Base-by-base conservation (phyloP, 257 asterid species). In the Ajuga chamaepitys region DNA sequence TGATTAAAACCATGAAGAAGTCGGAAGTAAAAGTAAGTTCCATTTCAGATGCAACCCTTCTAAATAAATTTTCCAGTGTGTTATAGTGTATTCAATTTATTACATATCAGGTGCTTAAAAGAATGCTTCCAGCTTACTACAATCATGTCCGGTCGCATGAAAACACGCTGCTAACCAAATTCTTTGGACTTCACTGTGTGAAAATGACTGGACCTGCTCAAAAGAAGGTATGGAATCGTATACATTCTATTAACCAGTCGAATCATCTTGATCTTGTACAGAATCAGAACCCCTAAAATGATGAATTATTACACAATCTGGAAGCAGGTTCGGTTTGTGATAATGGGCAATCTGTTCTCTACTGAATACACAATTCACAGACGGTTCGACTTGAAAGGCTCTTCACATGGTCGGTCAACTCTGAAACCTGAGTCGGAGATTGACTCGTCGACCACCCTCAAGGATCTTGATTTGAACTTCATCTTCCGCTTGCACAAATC, bases 1-100 rank as follows among this genome's bases (percentile, higher is more conserved):
- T 93, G 97, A 93, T 93, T 47, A 93, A 93, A 80, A 93, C 98
- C 30, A 80, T 93, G 87, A 93, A 86, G 76, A 93, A 89, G 58
- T 70, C 98, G 3, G 98, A 92, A 85, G 96, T 87, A 48, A 92
- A 92, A 82, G 98, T 92, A 76, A 82, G 96, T 81, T 28, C 55
- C 28, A 34, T 72, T 68, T 74, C 66, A 56, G 67, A 30, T 40
- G 26, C 61, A 17, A 53, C 44, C 42, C n/a, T 28, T 20, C 9
- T 61, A n/a, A n/a, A n/a, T n/a, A n/a, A 26, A 46, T 46, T 18
- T 1, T 13, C 16, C 7, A 44, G 17, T 62, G 28, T 63, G 59
- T 42, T 20, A 11, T 1, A 30, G 16, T 53, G 13, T 34, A 24
- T 69, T 52, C 54, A 58, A 53, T 70, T 54, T 48, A 34, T 32